Evolutionary conservation across 2,329 filamentous ascomycete species (phyloP), one percentile per base, ranked within the genome.

Genomic region (Venturia pyrina): DNA sequence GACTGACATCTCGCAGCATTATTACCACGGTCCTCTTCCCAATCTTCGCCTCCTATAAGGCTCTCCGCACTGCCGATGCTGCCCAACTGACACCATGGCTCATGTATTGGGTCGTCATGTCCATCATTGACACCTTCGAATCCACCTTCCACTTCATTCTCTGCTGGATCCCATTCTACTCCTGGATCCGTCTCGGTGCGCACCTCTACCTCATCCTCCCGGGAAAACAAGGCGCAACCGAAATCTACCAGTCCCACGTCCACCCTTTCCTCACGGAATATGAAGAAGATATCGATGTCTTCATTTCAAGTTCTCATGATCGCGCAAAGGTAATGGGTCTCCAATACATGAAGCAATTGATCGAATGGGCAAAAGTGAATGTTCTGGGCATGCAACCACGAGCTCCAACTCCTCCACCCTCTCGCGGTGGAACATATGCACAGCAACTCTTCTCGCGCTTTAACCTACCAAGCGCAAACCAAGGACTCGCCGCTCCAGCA

Each of bases 21-120:
- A 78, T 93, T 75, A 87, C 90, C 67, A 96, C 93, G 66, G 92
- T 96, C 74, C 87, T 97, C 74, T 96, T 98, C 75, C 95, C 95
- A 63, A 87, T 97, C 69, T 98, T 96, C 79, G 93, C 93, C 70
- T 96, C 93, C 69, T 98, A 97, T 84, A 98, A 98, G 82, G 93
- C 95, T 62, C 89, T 99, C 74, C 93, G 95, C 79, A 93, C 91
- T 19, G 89, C 89, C 64, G 91, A 97, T 76, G 92, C 93, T 1
- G 88, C 91, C 46, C 87, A 96, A 74, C 84, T 97, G 67, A 91
- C 91, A 69, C 93, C 93, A 87, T 99, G 95, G 95, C 85, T 98
- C 70, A 98, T 98, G 89, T 99, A 98, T 84, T 99, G 93, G 89
- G 91, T 96, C 68, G 91, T 96, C 32, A 85, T 97, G 69, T 90